phyloP scores from a whole-genome alignment of 2,329 filamentous ascomycete species.

The Neofusicoccum kwambonambiense region DNA sequence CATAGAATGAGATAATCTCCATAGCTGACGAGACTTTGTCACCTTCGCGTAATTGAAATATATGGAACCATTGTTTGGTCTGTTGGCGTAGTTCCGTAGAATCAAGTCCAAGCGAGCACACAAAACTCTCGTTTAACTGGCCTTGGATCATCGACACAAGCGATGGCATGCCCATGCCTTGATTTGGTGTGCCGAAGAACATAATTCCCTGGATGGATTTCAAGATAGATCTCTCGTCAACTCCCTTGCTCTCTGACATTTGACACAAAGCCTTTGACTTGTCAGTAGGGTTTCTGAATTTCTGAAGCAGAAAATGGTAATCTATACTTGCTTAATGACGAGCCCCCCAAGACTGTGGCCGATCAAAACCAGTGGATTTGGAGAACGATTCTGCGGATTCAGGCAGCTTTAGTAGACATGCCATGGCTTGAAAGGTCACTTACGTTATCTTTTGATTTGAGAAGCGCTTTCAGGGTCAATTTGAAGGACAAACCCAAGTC shows the following conservation, averaged over 20 bases:
- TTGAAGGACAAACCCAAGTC: background rate
- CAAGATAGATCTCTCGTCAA: background rate
- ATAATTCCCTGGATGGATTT: background rate
- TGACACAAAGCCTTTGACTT: background rate
- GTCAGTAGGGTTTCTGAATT: too few species aligned
- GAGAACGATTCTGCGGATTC: background rate
- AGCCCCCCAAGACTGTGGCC: conserved; percentile 1
- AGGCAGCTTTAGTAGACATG: too few species aligned
- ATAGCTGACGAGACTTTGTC: background rate
- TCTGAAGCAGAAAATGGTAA: background rate
- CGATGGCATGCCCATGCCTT: background rate
- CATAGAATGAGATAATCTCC: background rate
- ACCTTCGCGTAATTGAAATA: background rate
- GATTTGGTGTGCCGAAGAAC: background rate
- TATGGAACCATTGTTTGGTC: background rate
- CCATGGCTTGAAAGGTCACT: too few species aligned
- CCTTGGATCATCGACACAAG: background rate
- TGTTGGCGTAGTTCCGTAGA: background rate
- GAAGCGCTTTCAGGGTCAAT: background rate
- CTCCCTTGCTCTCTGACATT: background rate
- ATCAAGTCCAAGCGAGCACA: background rate
- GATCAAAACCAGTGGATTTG: background rate
- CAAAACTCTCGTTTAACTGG: background rate
- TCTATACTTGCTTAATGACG: background rate
- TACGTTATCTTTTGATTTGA: background rate